Base-by-base conservation (phyloP, 352 stramenopile species). In the Pythium aphanidermatum region DNA sequence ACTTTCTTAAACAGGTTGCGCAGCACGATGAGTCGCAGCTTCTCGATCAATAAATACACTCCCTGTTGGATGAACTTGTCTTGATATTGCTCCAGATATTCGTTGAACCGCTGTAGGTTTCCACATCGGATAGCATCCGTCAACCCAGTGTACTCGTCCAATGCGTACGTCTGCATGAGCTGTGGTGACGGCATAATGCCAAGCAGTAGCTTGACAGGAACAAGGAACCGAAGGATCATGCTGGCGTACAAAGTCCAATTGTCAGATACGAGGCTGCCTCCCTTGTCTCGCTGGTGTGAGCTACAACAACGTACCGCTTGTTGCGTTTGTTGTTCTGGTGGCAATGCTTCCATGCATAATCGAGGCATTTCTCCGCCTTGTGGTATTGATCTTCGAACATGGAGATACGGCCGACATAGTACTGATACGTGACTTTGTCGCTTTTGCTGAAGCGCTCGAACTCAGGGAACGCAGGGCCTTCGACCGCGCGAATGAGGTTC, bases 361-460 rank as follows among this genome's bases (percentile, higher is more conserved):
- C 87, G 33, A 98, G 79, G 60, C 93, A 96, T 40, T 74, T 80
- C 58, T 98, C 92, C 20, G 95, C 95, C 62, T 95, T 84, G 40
- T 92, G 80, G 66, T 98, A 98, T 58, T 98, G 81, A 75, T 98
- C 95, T 71, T 98, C 91, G 64, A 97, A 98, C 89, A 98, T 97
- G 48, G 86, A 96, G 30, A 98, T 88, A 45, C 95, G 85, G 13
- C 95, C 95, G 44, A 96, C 78, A 55, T 97, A 98, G 60, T 97
- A 98, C 57, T 94, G 74, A 62, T 98, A 98, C 48, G 90, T 97
- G 23, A 98, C 92, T 60, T 95, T 93, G 53, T 94, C 79, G 38
- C 69, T 80, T 70, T 89, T 94, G 49, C 64, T 68, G 41, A 95
- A 91, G 19, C 60, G 62, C 46, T 91, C 75, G 52, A 93, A 93